phyloP scores from a whole-genome alignment of 169 alveolate species.

The Plasmodium sp. region DNA sequence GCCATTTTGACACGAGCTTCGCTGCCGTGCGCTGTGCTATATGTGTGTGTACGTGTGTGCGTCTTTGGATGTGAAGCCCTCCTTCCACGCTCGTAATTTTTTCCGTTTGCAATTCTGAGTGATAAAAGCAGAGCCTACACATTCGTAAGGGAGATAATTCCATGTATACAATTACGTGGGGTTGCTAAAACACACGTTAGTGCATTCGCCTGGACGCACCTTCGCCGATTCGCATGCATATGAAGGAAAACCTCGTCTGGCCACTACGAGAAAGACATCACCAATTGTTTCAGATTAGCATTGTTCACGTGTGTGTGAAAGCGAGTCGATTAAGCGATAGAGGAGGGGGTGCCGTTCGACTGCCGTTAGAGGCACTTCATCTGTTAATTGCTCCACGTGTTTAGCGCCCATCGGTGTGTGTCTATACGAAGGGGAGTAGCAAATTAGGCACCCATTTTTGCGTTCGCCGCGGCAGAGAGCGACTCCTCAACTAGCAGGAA shows the following conservation, averaged over 20 bases:
- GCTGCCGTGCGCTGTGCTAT: background rate
- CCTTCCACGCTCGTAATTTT: background rate
- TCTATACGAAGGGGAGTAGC: too few relatives aligned
- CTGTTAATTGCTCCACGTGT: background rate
- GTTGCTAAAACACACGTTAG: background rate
- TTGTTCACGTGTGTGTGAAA: background rate
- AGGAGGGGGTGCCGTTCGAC: background rate
- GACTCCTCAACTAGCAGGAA: too few relatives aligned
- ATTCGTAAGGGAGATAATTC: background rate
- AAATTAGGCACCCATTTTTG: too few relatives aligned
- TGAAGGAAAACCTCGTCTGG: background rate
- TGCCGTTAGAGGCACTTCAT: background rate
- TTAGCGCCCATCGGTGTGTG: background rate
- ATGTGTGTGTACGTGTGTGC: background rate
- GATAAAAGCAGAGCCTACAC: background rate
- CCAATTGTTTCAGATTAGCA: background rate
- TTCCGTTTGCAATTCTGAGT: background rate
- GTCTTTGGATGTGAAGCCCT: background rate
- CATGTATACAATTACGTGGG: background rate
- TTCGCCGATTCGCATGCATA: background rate
- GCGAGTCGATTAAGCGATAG: background rate
- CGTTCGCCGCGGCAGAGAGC: too few relatives aligned
- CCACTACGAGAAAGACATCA: background rate
- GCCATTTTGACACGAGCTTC: background rate
- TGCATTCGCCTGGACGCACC: background rate